Evolutionary conservation across 768 basidiomycete species (phyloP).

Genomic region (Leccinum subgranulosum): DNA sequence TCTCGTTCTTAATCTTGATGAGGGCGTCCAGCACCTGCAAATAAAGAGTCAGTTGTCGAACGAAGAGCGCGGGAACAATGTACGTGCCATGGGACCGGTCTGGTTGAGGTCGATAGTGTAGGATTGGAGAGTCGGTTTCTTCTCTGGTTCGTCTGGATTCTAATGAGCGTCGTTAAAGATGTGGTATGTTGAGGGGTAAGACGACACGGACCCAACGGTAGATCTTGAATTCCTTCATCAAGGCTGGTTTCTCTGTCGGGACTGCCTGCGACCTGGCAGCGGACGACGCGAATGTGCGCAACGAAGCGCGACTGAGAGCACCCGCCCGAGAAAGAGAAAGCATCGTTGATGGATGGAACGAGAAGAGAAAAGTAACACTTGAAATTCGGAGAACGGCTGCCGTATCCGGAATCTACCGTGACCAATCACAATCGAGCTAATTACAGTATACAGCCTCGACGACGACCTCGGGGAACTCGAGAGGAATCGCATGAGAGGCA

Average conservation of each 20-base stretch:
- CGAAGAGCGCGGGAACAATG: not conserved
- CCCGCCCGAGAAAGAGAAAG: conserved; percentile 6
- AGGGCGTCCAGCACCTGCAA: conserved; percentile 79
- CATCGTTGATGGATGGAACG: conserved; percentile 6
- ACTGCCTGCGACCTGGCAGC: conserved; percentile 34
- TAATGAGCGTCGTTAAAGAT: conserved; percentile 17
- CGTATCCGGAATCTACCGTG: conserved; percentile 15
- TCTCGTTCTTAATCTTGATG: conserved; percentile 99
- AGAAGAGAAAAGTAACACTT: conserved; percentile 1
- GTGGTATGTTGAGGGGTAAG: not conserved
- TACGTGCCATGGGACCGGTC: conserved; percentile 87
- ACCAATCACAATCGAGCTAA: conserved; percentile 18
- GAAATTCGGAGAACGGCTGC: conserved; percentile 14
- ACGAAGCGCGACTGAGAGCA: conserved; percentile 5
- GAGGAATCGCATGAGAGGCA: conserved; percentile 12
- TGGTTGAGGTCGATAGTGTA: conserved; percentile 92
- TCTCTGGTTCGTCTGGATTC: conserved; percentile 94
- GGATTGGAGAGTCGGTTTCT: conserved; percentile 87
- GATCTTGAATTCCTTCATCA: conserved; percentile 95
- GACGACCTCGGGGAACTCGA: conserved; percentile 13
- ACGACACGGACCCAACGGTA: conserved; percentile 81
- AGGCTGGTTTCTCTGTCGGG: conserved; percentile 61
- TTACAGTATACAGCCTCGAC: conserved; percentile 1
- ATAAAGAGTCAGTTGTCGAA: not conserved
- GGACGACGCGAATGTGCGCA: conserved; percentile 34